A percentile compares a stretch with the other conserved stretches of the same genome.
These are phyloP conservation scores for Inonotus obliquus DNA, from an alignment of 1,284 basidiomycete species.

Conservation along the genomic window DNA sequence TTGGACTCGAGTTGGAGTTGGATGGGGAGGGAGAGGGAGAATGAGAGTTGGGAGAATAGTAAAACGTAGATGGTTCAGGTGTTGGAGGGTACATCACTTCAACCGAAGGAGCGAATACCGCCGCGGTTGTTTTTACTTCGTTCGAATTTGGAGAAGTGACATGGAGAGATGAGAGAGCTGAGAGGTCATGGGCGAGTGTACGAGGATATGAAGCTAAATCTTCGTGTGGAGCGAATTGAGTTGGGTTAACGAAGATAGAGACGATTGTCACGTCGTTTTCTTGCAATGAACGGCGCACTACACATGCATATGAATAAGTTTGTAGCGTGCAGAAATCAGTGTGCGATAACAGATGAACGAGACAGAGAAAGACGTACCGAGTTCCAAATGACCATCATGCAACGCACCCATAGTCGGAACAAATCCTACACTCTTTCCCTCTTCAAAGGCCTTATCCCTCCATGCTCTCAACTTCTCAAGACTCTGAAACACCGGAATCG, in stretches of 20 bases:
- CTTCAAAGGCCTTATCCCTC: conserved; percentile 60
- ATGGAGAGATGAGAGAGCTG: conserved; percentile 37
- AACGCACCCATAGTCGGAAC: conserved; percentile 98
- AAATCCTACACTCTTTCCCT: conserved; percentile 75
- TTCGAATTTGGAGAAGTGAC: conserved; percentile 19
- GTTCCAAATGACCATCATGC: conserved; percentile 88
- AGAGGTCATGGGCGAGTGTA: conserved; percentile 67
- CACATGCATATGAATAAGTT: not conserved
- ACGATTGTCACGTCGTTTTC: conserved; percentile 87
- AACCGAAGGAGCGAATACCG: conserved; percentile 76
- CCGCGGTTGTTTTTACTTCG: conserved; percentile 37
- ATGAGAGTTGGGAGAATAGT: not conserved
- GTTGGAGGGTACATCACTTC: conserved; percentile 88
- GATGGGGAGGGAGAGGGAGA: conserved; percentile 30
- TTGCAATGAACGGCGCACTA: conserved; percentile 66
- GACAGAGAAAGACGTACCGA: conserved; percentile 50
- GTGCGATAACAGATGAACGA: conserved; percentile 19
- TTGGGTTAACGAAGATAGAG: conserved; percentile 97
- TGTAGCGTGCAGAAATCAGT: conserved; percentile 2
- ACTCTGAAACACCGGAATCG: conserved; percentile 76
- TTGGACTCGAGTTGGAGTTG: not conserved
- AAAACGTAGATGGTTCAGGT: conserved; percentile 35
- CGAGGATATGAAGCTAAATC: conserved; percentile 90
- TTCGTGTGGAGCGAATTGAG: conserved; percentile 95
- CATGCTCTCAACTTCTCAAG: conserved; percentile 72